Percentiles rank a stretch among this genome's conserved stretches.
phyloP scores from a whole-genome alignment of 164 flowering plant species.

The Aristolochia fimbriata region DNA sequence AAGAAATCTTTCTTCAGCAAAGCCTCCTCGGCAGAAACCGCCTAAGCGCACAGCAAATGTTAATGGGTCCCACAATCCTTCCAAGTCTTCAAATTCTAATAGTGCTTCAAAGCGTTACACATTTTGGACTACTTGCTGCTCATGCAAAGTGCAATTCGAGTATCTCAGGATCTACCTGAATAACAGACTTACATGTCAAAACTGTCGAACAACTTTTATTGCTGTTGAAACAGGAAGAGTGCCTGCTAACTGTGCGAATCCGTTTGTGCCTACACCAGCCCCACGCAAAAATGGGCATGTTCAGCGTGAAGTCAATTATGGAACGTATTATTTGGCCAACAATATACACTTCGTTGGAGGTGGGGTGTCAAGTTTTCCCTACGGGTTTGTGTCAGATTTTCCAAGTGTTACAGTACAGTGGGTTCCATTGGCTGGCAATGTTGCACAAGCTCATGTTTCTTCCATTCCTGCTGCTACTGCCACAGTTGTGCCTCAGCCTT shows the following conservation, averaged over 20 bases:
- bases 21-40: conserved; percentile 15
- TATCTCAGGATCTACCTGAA: conserved; percentile 52
- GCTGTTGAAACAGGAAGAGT: conserved; percentile 50
- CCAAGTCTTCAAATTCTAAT: conserved; percentile 11
- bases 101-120: conserved; percentile 19
- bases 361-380: conserved; percentile 3
- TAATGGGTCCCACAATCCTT: conserved; percentile 36
- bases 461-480: conserved; percentile 48
- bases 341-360: conserved; percentile 1
- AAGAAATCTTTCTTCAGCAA: conserved; percentile 22
- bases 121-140: conserved; percentile 69
- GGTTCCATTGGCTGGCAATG: conserved; percentile 30
- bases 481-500: conserved; percentile 38
- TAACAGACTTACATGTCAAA: conserved; percentile 48
- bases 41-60: conserved; percentile 11
- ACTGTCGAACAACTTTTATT: conserved; percentile 50
- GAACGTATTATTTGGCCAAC: neutral
- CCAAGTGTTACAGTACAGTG: conserved; percentile 16
- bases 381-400: neutral
- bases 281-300: neutral
- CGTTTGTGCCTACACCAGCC: conserved; percentile 21
- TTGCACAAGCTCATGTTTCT: conserved; percentile 18
- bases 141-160: conserved; percentile 68
- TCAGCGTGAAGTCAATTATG: neutral
- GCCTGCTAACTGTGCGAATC: conserved; percentile 19